Base-by-base conservation (phyloP, 352 stramenopile species). In the Pythium sp. region DNA sequence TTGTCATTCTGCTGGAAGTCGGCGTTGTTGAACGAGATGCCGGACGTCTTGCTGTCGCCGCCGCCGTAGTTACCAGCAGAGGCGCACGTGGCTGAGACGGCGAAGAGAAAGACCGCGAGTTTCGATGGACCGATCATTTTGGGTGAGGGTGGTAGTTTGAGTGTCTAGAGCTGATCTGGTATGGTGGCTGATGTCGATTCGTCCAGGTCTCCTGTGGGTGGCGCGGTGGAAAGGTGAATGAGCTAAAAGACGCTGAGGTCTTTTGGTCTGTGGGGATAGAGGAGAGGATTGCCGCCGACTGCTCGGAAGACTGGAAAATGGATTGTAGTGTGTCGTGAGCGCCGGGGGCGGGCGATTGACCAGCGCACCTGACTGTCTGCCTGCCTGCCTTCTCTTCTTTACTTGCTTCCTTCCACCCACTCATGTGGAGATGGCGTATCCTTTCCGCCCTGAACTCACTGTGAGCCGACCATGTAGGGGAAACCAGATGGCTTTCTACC, bases 271-370 rank as follows among this genome's bases (percentile, higher is more conserved):
- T 4, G 38, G 32, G 18, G 43, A 51, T 51, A 12, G 38, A 46
- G n/a, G 32, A 57, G 28, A 9, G n/a, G 34, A 34, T 28, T 47
- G 54, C 38, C 24, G 36, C 28, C 58, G 49, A 70, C 41, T 76
- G 70, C 64, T 71, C 69, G 28, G 41, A 54, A 68, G 72, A 58
- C 65, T 58, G 72, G 58, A 76, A 79, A 76, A 74, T 53, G 63
- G 54, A 76, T 74, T 74, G 67, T 79, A 70, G 66, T 62, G 34
- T 4, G 28, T 20, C 24, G 9, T 8, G 20, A 28, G 32, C 30
- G 20, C 2, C n/a, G 55, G 4, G 43, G 15, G 41, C 5, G 41
- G 5, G 41, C 38, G 38, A 18, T 51, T 51, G 43, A 51, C 43
- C 43, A 51, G 18, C 5, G 43, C 43, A 18, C 43, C 43, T 51